phyloP scores from a whole-genome alignment of 345 rosid species.

The rapeseed (Brassica napus) region Da-Ae NC_063452.1:6291001-6291500 shows the following conservation, averaged over 20 bases:
- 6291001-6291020: not conserved
- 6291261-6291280: constrained; percentile 28
- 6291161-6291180: not conserved
- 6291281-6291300: constrained; percentile 33
- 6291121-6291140: not conserved
- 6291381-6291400: too few species aligned
- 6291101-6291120: not conserved
- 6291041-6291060: not conserved
- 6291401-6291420: too few species aligned
- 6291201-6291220: constrained; percentile 30
- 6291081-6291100: not conserved
- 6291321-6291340: too few species aligned
- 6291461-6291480: too few species aligned
- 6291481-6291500: too few species aligned
- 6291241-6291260: constrained; percentile 38
- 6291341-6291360: too few species aligned
- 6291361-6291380: too few species aligned
- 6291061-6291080: not conserved
- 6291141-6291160: not conserved
- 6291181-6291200: constrained; percentile 6
- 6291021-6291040: not conserved
- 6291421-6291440: too few species aligned
- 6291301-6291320: too few species aligned
- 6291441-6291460: too few species aligned
- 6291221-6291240: constrained; percentile 41